Conservation (phyloP, 1,284 basidiomycete species). For the Fomitopsis schrenkii region DNA sequence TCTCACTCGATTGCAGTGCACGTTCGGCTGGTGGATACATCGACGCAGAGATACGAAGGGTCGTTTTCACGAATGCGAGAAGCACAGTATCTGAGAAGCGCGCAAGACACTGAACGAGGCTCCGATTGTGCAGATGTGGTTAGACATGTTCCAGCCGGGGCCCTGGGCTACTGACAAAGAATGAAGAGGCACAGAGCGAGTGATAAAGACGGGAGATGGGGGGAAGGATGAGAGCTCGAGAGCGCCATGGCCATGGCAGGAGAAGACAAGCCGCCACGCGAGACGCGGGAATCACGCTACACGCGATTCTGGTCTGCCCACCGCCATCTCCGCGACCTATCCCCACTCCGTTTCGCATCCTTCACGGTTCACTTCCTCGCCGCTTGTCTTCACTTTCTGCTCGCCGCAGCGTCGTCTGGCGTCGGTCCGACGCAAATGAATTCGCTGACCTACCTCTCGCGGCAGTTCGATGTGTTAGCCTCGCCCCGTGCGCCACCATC, state of each 20-base stretch:
- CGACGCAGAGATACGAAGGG: not conserved
- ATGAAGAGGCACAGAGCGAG: not conserved
- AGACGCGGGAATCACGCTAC: conserved; percentile 3
- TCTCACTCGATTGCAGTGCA: not conserved
- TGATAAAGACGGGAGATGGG: not conserved
- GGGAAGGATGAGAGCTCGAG: not conserved
- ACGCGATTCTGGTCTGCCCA: conserved; percentile 9
- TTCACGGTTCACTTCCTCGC: conserved; percentile 11
- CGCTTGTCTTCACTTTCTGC: conserved; percentile 12
- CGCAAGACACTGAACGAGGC: not conserved
- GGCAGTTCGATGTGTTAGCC: conserved; percentile 32
- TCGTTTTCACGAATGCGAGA: not conserved
- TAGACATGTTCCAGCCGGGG: not conserved
- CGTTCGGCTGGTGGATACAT: not conserved
- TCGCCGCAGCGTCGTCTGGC: conserved; percentile 18
- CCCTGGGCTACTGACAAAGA: not conserved
- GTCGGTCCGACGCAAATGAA: conserved; percentile 28
- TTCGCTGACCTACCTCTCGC: conserved; percentile 31
- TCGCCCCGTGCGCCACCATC: conserved; percentile 40
- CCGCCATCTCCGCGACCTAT: conserved; percentile 10
- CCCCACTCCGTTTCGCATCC: conserved; percentile 11
- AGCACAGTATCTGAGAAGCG: not conserved
- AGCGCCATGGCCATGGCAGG: not conserved
- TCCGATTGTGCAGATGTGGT: not conserved
- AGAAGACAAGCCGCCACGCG: not conserved